Percentiles rank a stretch among this genome's conserved stretches.
Evolutionary conservation across 345 rosid species (phyloP).

Genomic region (Geranium rotundifolium): DNA sequence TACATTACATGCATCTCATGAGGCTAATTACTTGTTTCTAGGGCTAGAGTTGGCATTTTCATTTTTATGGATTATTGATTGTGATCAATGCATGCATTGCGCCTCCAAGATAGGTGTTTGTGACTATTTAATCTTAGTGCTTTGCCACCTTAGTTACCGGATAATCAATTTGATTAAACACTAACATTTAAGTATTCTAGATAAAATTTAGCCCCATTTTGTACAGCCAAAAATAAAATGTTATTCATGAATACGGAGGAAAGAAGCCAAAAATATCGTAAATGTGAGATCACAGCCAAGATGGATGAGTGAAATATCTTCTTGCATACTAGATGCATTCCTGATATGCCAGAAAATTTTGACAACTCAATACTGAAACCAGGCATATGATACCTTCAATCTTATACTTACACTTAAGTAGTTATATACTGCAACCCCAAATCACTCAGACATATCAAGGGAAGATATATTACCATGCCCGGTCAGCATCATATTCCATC

Average conservation of each 20-base stretch:
- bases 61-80: no score
- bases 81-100: no score
- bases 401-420: not conserved
- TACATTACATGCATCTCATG: no score
- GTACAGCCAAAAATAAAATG: not conserved
- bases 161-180: no score
- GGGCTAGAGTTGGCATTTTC: no score
- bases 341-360: not conserved
- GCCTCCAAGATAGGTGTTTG: no score
- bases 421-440: not conserved
- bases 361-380: not conserved
- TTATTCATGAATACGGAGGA: not conserved
- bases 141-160: no score
- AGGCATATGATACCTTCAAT: not conserved
- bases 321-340: not conserved
- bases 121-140: no score
- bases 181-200: not conserved
- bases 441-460: not conserved
- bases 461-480: conserved; percentile 58
- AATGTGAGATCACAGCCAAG: not conserved
- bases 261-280: not conserved
- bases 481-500: conserved; percentile 76
- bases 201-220: not conserved
- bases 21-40: no score
- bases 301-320: not conserved